A percentile compares a stretch with the other conserved stretches of the same genome.
These are phyloP conservation scores for Peribolospora kevripleyi DNA, from an alignment of 768 basidiomycete genomes.

Conservation along the genomic window DNA sequence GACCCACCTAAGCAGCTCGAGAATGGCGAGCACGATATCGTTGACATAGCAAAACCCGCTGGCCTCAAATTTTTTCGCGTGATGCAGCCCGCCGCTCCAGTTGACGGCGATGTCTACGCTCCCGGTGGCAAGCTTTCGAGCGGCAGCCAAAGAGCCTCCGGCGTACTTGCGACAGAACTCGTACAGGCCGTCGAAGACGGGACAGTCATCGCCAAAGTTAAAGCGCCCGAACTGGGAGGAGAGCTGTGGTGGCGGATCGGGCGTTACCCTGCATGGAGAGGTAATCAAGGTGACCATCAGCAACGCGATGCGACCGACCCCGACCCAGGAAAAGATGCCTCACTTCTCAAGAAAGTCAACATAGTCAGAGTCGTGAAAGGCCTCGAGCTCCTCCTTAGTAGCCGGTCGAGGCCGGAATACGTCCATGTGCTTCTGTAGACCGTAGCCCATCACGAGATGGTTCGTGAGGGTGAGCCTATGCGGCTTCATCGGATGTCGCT, in stretches of 20 bases:
- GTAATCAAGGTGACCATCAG: background rate
- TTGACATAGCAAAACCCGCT: conserved; percentile 98
- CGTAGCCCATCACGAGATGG: conserved; percentile 83
- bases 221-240: conserved; percentile 54
- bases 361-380: conserved; percentile 86
- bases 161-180: conserved; percentile 86
- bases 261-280: conserved; percentile 44
- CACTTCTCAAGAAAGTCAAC: conserved; percentile 83
- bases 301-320: background rate
- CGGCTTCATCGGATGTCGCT: conserved; percentile 97
- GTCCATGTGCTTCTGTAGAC: conserved; percentile 82
- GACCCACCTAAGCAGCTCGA: conserved; percentile 60
- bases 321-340: conserved; percentile 9
- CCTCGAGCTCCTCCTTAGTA: conserved; percentile 65
- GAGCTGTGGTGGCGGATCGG: conserved; percentile 44
- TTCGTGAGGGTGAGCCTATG: conserved; percentile 90
- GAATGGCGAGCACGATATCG: conserved; percentile 79
- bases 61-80: conserved; percentile 91
- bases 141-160: conserved; percentile 73
- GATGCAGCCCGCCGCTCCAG: conserved; percentile 95
- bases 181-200: conserved; percentile 82
- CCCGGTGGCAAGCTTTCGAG: conserved; percentile 60
- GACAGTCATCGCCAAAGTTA: conserved; percentile 94
- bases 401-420: conserved; percentile 74
- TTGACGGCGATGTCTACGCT: conserved; percentile 90